Percentiles rank a stretch among this genome's conserved stretches.
These are phyloP conservation scores for Sphaerulina populicola DNA, from an alignment of 2,329 filamentous ascomycete genomes.

Conservation along the genomic window DNA sequence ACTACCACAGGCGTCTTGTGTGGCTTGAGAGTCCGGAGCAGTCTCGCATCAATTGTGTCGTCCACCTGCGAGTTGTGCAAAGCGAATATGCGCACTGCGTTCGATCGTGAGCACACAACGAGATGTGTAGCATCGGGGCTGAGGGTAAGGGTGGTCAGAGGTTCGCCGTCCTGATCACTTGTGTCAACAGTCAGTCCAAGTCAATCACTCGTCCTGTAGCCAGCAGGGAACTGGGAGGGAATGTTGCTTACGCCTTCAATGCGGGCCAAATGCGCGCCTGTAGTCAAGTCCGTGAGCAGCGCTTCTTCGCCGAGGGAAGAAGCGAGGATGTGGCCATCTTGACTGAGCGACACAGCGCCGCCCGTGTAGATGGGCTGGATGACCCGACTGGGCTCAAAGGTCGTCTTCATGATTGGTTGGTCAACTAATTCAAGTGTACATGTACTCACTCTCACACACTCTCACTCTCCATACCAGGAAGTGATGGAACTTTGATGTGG, in stretches of 20 bases:
- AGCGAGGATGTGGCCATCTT: conserved; percentile 71
- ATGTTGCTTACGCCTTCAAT: conserved; percentile 68
- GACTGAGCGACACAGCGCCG: conserved; percentile 75
- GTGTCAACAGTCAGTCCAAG: conserved; percentile 35
- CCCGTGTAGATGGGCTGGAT: conserved; percentile 93
- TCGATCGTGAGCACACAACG: conserved; percentile 84
- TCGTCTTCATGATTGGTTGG: conserved; percentile 47
- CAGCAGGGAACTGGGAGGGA: neutral
- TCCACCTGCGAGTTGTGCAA: conserved; percentile 53
- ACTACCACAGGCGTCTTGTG: conserved; percentile 85
- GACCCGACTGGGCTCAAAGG: conserved; percentile 73
- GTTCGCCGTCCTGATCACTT: conserved; percentile 49
- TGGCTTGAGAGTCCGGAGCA: conserved; percentile 75
- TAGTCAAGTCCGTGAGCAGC: conserved; percentile 74
- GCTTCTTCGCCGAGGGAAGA: conserved; percentile 89
- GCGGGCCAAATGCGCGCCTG: conserved; percentile 70
- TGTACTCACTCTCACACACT: too few species aligned
- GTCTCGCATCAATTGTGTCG: conserved; percentile 54
- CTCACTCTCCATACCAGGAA: neutral
- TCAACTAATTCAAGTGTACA: neutral
- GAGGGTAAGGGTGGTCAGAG: conserved; percentile 69
- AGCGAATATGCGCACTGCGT: conserved; percentile 86
- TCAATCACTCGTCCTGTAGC: neutral
- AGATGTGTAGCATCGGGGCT: conserved; percentile 83
- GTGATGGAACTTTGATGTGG: conserved; percentile 11